Evolutionary conservation across 169 alveolate genomes (phyloP), one percentile per base, ranked within the genome.

Genomic region (Eimeria brunetti): DNA sequence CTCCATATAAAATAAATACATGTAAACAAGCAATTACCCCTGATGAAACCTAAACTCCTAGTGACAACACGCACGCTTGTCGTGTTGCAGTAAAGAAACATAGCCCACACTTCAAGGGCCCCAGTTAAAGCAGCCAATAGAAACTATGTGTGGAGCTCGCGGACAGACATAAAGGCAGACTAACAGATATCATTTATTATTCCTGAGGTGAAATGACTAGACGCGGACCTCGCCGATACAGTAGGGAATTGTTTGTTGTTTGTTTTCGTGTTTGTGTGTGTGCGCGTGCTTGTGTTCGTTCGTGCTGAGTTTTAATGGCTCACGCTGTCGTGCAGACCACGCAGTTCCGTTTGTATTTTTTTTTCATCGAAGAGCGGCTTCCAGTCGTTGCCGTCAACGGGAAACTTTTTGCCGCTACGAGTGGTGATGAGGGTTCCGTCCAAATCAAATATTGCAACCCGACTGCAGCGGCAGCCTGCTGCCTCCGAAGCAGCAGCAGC

Each of bases 391-490:
- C 73, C n/a, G 81, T 56, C 51, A 20, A 41, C 64, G 3, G 96
- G 96, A 33, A 95, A 88, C 84, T 67, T 84, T 56, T 95, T 95
- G 67, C 95, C 95, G 67, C 96, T 95, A 22, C 93, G 88, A n/a
- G 96, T 95, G n/a, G 93, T 64, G 24, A 95, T 95, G 49, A 95
- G 73, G 41, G 96, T 95, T 51, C 96, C 96, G 36, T 95, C 96
- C 38, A 95, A 56, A n/a, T 95, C 96, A 38, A 95, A 94, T 58
- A 89, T 30, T 4, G 96, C 96, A 24, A 94, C 86, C 58, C 88
- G 91, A 20, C 85, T 71, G 85, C 96, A 94, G 27, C 46, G 5
- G 88, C 92, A 86, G 22, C 36, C 30, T 24, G 30, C 92, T 49
- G 41, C 18, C 62, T 60, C 49, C 24, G 90, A 18, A 49, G 12